Conservation (phyloP, 768 basidiomycete species). For the Amanita pallidorosea region DNA sequence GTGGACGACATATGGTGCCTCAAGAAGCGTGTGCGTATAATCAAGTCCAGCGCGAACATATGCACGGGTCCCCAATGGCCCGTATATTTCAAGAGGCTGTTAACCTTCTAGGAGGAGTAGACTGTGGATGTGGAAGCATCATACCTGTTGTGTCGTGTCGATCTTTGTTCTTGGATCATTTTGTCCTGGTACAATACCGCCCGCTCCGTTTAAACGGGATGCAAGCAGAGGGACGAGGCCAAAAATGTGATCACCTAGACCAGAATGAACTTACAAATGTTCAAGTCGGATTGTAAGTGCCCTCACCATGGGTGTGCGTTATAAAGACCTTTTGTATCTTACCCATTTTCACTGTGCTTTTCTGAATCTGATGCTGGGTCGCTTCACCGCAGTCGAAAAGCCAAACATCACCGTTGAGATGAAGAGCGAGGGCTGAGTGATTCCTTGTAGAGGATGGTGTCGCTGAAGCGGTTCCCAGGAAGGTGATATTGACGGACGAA, state of each 20-base stretch:
- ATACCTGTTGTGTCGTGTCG: slow-evolving; percentile 22
- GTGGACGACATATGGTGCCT: slow-evolving; percentile 66
- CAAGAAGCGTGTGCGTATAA: slow-evolving; percentile 61
- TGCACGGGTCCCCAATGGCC: slow-evolving; percentile 73
- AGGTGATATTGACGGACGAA: slow-evolving; percentile 46
- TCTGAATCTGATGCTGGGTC: slow-evolving; percentile 70
- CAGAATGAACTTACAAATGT: slow-evolving; percentile 5
- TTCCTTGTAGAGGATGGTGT: slow-evolving; percentile 72
- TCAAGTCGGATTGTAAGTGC: background rate
- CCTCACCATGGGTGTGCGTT: slow-evolving; percentile 78
- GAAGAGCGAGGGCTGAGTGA: slow-evolving; percentile 63
- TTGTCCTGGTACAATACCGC: slow-evolving; percentile 44
- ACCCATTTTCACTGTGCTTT: slow-evolving; percentile 66
- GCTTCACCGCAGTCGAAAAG: slow-evolving; percentile 82
- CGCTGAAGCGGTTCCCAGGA: slow-evolving; percentile 75
- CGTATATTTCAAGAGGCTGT: slow-evolving; percentile 76
- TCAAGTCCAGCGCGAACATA: slow-evolving; percentile 61
- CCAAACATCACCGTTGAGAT: slow-evolving; percentile 65
- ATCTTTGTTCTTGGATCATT: slow-evolving; percentile 48
- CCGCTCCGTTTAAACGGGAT: slow-evolving; percentile 62
- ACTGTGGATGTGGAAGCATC: background rate
- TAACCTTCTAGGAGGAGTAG: background rate
- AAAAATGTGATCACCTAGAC: slow-evolving; percentile 74
- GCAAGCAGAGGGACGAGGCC: slow-evolving; percentile 63
- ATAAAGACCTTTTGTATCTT: slow-evolving; percentile 77